phyloP scores from a whole-genome alignment of 192 early-diverging fungal genomes.

The Lunasporangiospora selenospora region DNA sequence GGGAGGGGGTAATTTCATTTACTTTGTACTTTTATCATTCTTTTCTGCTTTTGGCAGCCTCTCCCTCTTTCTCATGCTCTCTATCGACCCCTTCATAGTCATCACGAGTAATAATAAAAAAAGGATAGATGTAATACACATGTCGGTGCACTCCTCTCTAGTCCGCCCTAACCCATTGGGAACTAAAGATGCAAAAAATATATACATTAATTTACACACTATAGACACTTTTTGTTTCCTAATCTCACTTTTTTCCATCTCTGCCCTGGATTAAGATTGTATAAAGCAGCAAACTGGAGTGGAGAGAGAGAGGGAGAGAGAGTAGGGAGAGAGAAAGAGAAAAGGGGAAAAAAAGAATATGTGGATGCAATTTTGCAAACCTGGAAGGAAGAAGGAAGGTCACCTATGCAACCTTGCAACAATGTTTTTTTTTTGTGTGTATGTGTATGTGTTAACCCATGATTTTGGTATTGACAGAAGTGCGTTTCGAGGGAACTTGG shows the following conservation, averaged over 20 bases:
- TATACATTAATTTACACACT: no score
- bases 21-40: background rate
- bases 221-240: no score
- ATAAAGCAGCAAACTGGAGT: background rate
- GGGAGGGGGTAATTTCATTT: background rate
- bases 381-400: background rate
- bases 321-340: background rate
- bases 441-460: no score
- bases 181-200: no score
- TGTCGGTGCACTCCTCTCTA: no score
- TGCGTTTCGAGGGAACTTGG: constrained; percentile 20
- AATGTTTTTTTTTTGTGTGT: background rate
- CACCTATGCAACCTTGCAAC: background rate
- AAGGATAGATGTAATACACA: no score
- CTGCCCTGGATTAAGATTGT: no score
- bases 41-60: background rate
- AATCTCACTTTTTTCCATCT: no score
- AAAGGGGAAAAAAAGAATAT: background rate
- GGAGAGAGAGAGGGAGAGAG: background rate
- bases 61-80: constrained; percentile 1
- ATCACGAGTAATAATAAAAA: no score
- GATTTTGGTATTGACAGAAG: constrained; percentile 3
- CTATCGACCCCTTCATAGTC: background rate
- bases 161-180: no score
- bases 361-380: background rate